Base-by-base conservation (phyloP, 2,329 filamentous ascomycete genomes). In the Exophiala xenobiotica region DNA sequence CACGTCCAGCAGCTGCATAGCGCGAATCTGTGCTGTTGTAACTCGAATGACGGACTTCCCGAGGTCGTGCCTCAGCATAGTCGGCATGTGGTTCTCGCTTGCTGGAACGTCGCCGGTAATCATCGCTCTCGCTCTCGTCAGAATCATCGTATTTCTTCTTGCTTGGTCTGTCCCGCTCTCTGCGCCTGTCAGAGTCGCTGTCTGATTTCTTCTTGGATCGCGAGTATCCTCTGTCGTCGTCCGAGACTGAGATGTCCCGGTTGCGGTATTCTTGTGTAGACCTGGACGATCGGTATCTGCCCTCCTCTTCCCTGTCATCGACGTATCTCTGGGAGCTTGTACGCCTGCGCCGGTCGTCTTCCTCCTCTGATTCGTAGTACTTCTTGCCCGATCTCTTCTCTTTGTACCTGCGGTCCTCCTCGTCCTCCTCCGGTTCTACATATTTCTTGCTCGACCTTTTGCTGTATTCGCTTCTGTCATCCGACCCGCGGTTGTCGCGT, bases 11-110 rank as follows among this genome's bases (percentile, higher is more conserved):
- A 24, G 71, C 70, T n/a, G 73, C 65, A 51, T 68, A 74, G 1
- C 68, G 70, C 11, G 70, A 69, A 19, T 67, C 67, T 58, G 71
- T 68, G 43, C 68, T 68, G 45, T 69, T 69, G 48, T 54, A 54
- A 52, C 49, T 56, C 46, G 54, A 26, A 49, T 53, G 51, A 51
- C 43, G 51, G 37, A 46, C 24, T 29, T 50, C 54, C 18, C 37
- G 48, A 44, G 57, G 49, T 35, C 51, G 37, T 8, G 31, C 37
- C 22, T 56, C 54, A 14, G 38, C 22, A 39, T 51, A 49, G 9
- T 40, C 38, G 19, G 20, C 8, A 20, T 20, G 38, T 7, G 46
- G 18, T 18, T 45, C 41, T 24, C 26, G 23, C 24, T 37, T 33
- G 33, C 9, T 49, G 22, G 46, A 42, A 29, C 31, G 44, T 14